Conservation (phyloP, 441 rosid genomes). For the Brassica hybrid region DNA sequence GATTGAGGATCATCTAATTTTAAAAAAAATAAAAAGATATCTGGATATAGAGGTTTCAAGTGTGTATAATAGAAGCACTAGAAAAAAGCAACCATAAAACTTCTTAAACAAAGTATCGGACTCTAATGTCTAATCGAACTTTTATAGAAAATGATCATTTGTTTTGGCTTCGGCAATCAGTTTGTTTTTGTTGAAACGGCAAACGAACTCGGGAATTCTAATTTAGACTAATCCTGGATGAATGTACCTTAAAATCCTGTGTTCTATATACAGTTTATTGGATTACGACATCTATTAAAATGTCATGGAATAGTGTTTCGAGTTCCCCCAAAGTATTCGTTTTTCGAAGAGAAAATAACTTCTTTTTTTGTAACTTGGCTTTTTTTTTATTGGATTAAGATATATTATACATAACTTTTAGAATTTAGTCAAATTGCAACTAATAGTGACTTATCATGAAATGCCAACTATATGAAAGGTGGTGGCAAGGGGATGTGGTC, state of each 20-base stretch:
- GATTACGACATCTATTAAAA: neutral
- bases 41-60: neutral
- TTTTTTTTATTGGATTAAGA: neutral
- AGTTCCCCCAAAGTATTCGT: neutral
- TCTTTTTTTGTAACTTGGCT: neutral
- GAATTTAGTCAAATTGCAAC: constrained; percentile 23
- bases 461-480: constrained; percentile 26
- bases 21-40: too few species aligned
- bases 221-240: neutral
- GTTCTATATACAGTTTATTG: neutral
- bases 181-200: neutral
- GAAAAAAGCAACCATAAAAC: neutral
- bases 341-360: neutral
- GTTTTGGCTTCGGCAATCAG: neutral
- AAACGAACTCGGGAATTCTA: neutral
- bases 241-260: neutral
- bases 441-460: constrained; percentile 37
- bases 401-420: neutral
- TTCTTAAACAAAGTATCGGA: neutral
- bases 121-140: neutral
- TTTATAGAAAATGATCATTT: too few species aligned
- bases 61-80: neutral
- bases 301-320: neutral
- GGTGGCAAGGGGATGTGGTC: constrained; percentile 35
- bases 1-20: neutral